Evolutionary conservation across 164 flowering plant genomes (phyloP), one percentile per base, ranked within the genome.

Genomic region (Malania oleifera): DNA sequence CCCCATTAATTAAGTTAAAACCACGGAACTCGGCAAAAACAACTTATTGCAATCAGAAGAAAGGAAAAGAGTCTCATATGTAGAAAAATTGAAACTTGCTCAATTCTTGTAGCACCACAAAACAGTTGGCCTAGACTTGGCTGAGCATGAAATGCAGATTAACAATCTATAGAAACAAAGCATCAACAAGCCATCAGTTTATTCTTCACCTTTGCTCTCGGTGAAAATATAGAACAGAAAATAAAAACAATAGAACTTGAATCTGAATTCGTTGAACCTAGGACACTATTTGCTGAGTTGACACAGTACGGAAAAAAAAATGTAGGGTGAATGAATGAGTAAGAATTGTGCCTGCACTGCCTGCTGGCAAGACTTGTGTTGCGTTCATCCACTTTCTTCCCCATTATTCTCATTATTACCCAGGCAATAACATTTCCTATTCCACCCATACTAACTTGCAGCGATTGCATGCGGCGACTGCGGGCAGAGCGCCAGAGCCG

Each of bases 381-480:
- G 1, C 97, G 91, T 19, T 89, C 97, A 72, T 92, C 98, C 0
- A 89, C 96, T 72, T 92, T 92, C 82, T 87, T 92, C 86, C 82
- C 82, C 98, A 88, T 88, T 38, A 43, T 47, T 38, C n/a, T n/a
- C n/a, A n/a, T n/a, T n/a, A n/a, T n/a, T n/a, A n/a, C n/a, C n/a
- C n/a, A n/a, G n/a, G n/a, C n/a, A n/a, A n/a, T n/a, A n/a, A n/a
- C n/a, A n/a, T n/a, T n/a, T n/a, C n/a, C n/a, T n/a, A n/a, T n/a
- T n/a, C n/a, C n/a, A n/a, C n/a, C n/a, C n/a, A n/a, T n/a, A n/a
- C n/a, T n/a, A n/a, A n/a, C n/a, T n/a, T n/a, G n/a, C n/a, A n/a
- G n/a, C n/a, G n/a, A n/a, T n/a, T n/a, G n/a, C n/a, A n/a, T n/a
- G n/a, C n/a, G n/a, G n/a, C n/a, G n/a, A n/a, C n/a, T n/a, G n/a